Percentiles rank a stretch among this genome's conserved stretches.
phyloP scores from a whole-genome alignment of 805 yeast genomes.

The Candida ortonii region DNA sequence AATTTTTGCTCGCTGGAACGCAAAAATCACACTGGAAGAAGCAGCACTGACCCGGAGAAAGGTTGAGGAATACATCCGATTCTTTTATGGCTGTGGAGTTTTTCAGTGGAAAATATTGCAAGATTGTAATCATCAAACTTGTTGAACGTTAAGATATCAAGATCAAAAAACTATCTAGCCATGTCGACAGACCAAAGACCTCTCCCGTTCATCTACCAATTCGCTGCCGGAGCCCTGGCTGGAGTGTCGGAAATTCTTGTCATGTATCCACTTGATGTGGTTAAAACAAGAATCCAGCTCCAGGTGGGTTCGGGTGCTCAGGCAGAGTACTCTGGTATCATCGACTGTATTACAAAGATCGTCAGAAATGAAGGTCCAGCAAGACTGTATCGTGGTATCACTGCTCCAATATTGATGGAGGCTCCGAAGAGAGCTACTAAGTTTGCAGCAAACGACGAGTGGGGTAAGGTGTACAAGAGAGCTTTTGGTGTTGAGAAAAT shows the following conservation, averaged over 20 bases:
- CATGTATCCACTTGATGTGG: constrained; percentile 96
- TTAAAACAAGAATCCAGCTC: constrained; percentile 93
- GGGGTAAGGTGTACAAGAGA: constrained; percentile 79
- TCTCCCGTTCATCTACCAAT: constrained; percentile 91
- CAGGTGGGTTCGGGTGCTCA: constrained; percentile 55
- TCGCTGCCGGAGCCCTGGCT: constrained; percentile 88
- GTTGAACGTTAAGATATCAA: no score
- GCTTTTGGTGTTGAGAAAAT: constrained; percentile 64
- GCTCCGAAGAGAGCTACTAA: constrained; percentile 99
- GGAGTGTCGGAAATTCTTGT: constrained; percentile 94
- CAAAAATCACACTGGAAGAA: no score
- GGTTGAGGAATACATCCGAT: no score
- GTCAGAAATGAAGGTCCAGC: constrained; percentile 81
- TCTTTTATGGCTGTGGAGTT: no score
- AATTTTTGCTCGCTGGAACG: no score
- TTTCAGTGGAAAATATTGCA: no score
- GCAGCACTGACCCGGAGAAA: no score
- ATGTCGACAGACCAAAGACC: constrained; percentile 33
- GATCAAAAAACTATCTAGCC: no score
- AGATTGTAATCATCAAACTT: no score
- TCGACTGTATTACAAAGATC: constrained; percentile 81
- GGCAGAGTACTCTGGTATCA: constrained; percentile 75
- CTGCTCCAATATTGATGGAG: constrained; percentile 97
- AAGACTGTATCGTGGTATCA: constrained; percentile 86
- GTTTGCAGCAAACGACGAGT: constrained; percentile 96